Base-by-base conservation (phyloP, 306 rosid genomes). In the Carpinus fangiana region DNA sequence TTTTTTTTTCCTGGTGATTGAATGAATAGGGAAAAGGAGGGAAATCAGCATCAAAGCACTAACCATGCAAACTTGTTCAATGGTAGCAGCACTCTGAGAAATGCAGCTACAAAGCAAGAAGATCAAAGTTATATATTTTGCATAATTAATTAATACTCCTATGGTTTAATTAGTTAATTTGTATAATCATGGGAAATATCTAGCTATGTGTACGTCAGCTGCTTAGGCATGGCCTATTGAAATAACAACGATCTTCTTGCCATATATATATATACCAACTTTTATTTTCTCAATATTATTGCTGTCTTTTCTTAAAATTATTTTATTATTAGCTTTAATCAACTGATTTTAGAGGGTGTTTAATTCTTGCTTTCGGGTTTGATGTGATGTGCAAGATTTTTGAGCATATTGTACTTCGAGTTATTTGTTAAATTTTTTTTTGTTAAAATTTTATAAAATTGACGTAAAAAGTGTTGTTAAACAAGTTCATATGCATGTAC, bases 11-110 rank as follows among this genome's bases (percentile, higher is more conserved):
- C 34, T 31, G 34, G 34, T 31, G 34, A 31, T 31, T 31, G 34
- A 31, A 31, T 31, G 34, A 31, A 31, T 71, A 92, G 97, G 93
- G 97, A 46, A 92, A 92, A 69, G 91, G 87, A 67, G 85, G 88
- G 73, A 90, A 92, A 79, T 66, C 89, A 20, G 84, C 88, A 28
- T 79, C 88, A 20, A 92, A 90, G 90, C 56, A 87, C 78, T 84
- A 73, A 79, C 74, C 61, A 31, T 31, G 34, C 34, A 61, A 72
- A 23, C 17, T 36, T 65, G 77, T 46, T 56, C 26, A 45, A 20
- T 21, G 34, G 34, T 31, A 31, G 23, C 38, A 43, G 77, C 16
- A 23, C 26, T 23, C 21, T 64, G 28, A 55, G 36, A 61, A 74
- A 43, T 21, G 70, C 46, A 64, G 45, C 70, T 31, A 31, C 70